These are phyloP conservation scores for Vigna angularis DNA, from an alignment of 306 rosid genomes.

Conservation along the genomic window DNA sequence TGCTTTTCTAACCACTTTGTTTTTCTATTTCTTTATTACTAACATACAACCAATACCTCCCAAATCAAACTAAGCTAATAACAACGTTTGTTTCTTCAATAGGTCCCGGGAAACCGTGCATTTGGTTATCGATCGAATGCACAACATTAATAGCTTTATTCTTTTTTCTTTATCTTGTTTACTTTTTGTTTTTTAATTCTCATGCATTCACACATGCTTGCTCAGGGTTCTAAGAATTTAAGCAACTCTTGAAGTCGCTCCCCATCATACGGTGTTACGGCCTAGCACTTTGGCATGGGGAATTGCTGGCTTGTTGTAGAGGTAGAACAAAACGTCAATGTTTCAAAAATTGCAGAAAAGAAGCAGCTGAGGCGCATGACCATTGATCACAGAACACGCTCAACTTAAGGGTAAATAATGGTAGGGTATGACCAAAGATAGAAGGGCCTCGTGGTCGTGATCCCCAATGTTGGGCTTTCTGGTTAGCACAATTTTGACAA, in stretches of 20 bases:
- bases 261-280: background rate
- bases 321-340: conserved; percentile 19
- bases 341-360: background rate
- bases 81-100: conserved; percentile 42
- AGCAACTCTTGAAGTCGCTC: background rate
- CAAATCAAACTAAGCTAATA: conserved; percentile 41
- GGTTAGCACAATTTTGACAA: conserved; percentile 1
- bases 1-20: conserved; percentile 49
- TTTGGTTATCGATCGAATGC: conserved; percentile 28
- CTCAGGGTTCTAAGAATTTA: background rate
- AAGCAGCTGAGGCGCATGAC: background rate
- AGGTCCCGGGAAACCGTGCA: conserved; percentile 38
- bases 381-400: background rate
- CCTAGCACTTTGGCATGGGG: background rate
- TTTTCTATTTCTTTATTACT: conserved; percentile 43
- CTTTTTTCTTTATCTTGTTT: background rate
- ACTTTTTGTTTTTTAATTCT: background rate
- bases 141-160: background rate
- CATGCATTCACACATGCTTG: conserved; percentile 3
- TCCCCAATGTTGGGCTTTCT: background rate
- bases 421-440: background rate
- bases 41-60: conserved; percentile 46
- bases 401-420: background rate
- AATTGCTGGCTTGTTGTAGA: background rate
- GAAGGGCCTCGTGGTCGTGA: background rate